These are phyloP conservation scores for Colletotrichum navitas DNA, from an alignment of 2,329 filamentous ascomycete genomes.

Conservation along the genomic window DNA sequence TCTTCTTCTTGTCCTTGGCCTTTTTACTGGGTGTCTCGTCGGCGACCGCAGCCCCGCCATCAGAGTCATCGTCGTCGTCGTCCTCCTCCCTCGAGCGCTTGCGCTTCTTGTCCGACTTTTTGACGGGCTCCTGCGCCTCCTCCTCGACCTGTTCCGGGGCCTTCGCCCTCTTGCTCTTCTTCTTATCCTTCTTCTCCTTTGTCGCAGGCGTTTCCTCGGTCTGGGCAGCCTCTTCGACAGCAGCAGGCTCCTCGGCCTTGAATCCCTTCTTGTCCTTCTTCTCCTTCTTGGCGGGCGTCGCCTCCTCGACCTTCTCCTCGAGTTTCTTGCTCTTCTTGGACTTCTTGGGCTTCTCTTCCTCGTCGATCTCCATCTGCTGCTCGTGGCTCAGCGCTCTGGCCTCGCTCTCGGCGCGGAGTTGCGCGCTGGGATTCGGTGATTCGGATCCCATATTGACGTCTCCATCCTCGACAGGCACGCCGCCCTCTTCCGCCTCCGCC, in stretches of 20 bases:
- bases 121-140: constrained; percentile 43
- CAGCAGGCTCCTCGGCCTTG: constrained; percentile 46
- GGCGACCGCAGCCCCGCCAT: constrained; percentile 38
- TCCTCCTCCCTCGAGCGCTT: constrained; percentile 42
- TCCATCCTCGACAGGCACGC: constrained; percentile 45
- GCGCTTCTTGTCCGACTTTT: constrained; percentile 47
- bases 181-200: constrained; percentile 44
- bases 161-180: constrained; percentile 44
- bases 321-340: constrained; percentile 33
- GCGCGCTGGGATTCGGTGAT: constrained; percentile 38
- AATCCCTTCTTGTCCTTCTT: constrained; percentile 46
- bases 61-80: constrained; percentile 40
- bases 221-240: constrained; percentile 35
- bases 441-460: constrained; percentile 45
- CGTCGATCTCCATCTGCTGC: constrained; percentile 48
- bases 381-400: constrained; percentile 35
- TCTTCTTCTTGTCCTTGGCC: constrained; percentile 46
- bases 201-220: constrained; percentile 41
- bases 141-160: constrained; percentile 24
- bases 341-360: constrained; percentile 43
- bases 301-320: constrained; percentile 35
- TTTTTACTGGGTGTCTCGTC: constrained; percentile 47
- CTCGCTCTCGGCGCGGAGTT: constrained; percentile 42
- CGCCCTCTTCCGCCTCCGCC: constrained; percentile 44
- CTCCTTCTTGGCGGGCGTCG: constrained; percentile 41